Percentiles rank a stretch among this genome's conserved stretches.
phyloP scores from a whole-genome alignment of 1,284 basidiomycete species.

The Malassezia vespertilionis region DNA sequence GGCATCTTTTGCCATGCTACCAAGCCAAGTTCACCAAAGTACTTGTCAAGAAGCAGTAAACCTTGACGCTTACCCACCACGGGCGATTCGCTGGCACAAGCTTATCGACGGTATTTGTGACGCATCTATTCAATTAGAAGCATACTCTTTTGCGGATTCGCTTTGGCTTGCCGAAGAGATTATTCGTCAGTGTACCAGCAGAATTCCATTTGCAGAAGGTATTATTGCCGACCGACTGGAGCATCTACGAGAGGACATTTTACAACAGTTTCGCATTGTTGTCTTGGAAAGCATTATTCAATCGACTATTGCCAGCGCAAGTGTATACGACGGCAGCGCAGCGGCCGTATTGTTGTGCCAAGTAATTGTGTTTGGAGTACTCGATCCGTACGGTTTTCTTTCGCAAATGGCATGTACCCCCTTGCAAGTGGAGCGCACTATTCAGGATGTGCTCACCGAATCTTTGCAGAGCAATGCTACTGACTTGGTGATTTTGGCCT shows the following conservation, averaged over 20 bases:
- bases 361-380: neutral
- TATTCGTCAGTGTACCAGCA: neutral
- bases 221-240: neutral
- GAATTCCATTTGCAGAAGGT: neutral
- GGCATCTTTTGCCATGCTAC: constrained; percentile 2
- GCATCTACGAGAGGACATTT: neutral
- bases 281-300: neutral
- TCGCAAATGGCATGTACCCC: neutral
- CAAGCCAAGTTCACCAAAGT: neutral
- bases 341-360: neutral
- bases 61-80: too few species aligned
- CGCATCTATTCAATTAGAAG: neutral
- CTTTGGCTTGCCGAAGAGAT: neutral
- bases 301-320: neutral
- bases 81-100: neutral
- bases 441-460: neutral
- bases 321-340: neutral
- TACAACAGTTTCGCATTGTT: neutral
- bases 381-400: neutral
- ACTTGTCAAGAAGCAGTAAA: too few species aligned
- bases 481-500: neutral
- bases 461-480: neutral
- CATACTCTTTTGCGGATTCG: neutral
- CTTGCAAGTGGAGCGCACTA: neutral
- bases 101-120: neutral